Evolutionary conservation across 164 flowering plant species (phyloP).

Genomic region (Umbilicus rupestris): DNA sequence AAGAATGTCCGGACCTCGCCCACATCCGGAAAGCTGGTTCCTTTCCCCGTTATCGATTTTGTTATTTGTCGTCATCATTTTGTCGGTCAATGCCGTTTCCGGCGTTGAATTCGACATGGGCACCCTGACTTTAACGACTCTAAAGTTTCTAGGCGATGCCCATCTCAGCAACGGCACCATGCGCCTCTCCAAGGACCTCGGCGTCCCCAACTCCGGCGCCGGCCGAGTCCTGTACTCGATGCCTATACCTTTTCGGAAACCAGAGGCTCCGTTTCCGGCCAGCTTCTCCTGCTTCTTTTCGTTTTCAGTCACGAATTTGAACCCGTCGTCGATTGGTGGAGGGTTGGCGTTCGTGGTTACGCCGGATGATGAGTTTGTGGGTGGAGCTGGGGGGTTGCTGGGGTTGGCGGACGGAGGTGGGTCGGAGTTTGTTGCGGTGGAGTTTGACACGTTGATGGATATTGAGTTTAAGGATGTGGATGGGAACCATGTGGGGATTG

Average conservation of each 20-base stretch:
- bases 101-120: constrained; percentile 60
- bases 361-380: constrained; percentile 46
- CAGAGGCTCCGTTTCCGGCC: constrained; percentile 22
- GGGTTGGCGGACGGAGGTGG: constrained; percentile 20
- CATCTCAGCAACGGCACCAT: constrained; percentile 59
- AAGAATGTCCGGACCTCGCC: too few species aligned
- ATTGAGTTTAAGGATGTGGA: constrained; percentile 74
- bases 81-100: constrained; percentile 7
- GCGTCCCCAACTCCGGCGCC: constrained; percentile 74
- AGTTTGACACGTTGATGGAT: constrained; percentile 92
- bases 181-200: constrained; percentile 59
- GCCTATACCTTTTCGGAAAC: constrained; percentile 53
- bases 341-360: constrained; percentile 68
- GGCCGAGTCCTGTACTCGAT: constrained; percentile 53
- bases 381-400: constrained; percentile 60
- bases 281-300: constrained; percentile 78
- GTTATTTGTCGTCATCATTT: constrained; percentile 7
- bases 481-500: constrained; percentile 87
- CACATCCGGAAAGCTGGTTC: too few species aligned
- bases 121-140: constrained; percentile 39
- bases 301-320: constrained; percentile 58
- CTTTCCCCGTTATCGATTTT: neutral
- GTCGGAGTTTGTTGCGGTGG: constrained; percentile 58
- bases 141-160: constrained; percentile 83
- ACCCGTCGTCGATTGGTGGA: constrained; percentile 86